phyloP scores from a whole-genome alignment of 2,329 filamentous ascomycete genomes.

The Neonectria ditissima region DNA sequence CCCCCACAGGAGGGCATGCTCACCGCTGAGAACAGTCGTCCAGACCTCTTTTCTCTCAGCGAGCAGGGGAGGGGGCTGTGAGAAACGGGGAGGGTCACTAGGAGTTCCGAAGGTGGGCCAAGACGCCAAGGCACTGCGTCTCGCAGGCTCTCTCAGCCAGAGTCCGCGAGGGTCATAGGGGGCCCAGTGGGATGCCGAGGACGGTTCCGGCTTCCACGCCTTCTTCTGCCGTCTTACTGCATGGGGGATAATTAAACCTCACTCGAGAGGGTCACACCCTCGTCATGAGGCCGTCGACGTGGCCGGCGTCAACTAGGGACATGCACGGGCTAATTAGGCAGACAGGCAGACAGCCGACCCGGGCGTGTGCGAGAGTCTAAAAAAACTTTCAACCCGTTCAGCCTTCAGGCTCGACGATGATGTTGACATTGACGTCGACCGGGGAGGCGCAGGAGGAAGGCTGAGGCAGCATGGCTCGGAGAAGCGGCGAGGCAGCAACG shows the following conservation, averaged over 20 bases:
- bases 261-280: constrained; percentile 3
- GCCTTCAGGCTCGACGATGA: not conserved
- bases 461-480: constrained; percentile 8
- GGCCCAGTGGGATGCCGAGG: constrained; percentile 1
- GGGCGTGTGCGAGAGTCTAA: constrained; percentile 1
- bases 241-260: constrained; percentile 11
- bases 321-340: constrained; percentile 17
- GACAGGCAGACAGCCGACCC: not conserved
- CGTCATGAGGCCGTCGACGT: constrained; percentile 28
- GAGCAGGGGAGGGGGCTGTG: constrained; percentile 18
- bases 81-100: constrained; percentile 19
- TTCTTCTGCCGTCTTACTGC: constrained; percentile 29
- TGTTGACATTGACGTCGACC: constrained; percentile 18
- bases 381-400: not conserved
- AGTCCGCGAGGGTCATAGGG: constrained; percentile 7
- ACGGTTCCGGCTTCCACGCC: constrained; percentile 15
- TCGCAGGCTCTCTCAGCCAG: constrained; percentile 5
- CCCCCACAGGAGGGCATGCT: constrained; percentile 18
- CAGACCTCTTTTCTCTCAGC: constrained; percentile 15
- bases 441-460: constrained; percentile 13
- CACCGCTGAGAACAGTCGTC: constrained; percentile 19
- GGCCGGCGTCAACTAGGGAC: constrained; percentile 18
- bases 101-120: constrained; percentile 24
- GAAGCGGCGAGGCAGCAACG: constrained; percentile 33
- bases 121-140: constrained; percentile 2